These are phyloP conservation scores for Penicillium thymicola DNA, from an alignment of 2,329 filamentous ascomycete genomes.

Conservation along the genomic window DNA sequence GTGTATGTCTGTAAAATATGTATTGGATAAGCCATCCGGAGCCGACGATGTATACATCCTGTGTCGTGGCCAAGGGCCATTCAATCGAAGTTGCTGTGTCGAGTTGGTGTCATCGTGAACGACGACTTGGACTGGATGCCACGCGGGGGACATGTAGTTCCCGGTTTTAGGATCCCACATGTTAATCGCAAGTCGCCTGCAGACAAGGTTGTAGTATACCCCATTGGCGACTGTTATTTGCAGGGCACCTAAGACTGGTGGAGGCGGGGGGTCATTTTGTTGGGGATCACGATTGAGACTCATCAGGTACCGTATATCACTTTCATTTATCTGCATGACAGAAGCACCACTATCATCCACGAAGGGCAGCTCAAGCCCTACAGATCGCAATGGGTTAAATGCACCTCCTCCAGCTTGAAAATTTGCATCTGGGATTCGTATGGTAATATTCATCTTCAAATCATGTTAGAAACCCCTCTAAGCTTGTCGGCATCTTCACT, in stretches of 20 bases:
- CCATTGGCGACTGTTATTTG: fast-evolving
- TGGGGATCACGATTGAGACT: not conserved
- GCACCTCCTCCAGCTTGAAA: too few species aligned
- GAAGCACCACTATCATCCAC: not conserved
- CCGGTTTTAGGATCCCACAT: fast-evolving
- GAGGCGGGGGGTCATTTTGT: not conserved
- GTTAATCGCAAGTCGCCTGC: not conserved
- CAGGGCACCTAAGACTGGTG: not conserved
- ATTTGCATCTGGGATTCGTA: too few species aligned
- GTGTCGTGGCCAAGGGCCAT: not conserved
- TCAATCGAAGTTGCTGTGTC: fast-evolving
- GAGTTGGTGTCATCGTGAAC: not conserved
- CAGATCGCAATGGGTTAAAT: too few species aligned
- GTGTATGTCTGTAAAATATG: not conserved
- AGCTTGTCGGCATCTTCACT: not conserved
- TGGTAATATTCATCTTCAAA: not conserved
- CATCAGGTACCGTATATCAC: fast-evolving
- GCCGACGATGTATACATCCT: not conserved
- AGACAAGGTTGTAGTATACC: fast-evolving
- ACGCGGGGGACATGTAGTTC: fast-evolving
- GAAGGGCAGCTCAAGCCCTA: not conserved
- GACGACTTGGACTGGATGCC: not conserved
- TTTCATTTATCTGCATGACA: not conserved
- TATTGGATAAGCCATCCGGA: not conserved
- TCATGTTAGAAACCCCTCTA: not conserved